Evolutionary conservation across 164 flowering plant genomes (phyloP).

Genomic region (Euptelea pleiosperma): DNA sequence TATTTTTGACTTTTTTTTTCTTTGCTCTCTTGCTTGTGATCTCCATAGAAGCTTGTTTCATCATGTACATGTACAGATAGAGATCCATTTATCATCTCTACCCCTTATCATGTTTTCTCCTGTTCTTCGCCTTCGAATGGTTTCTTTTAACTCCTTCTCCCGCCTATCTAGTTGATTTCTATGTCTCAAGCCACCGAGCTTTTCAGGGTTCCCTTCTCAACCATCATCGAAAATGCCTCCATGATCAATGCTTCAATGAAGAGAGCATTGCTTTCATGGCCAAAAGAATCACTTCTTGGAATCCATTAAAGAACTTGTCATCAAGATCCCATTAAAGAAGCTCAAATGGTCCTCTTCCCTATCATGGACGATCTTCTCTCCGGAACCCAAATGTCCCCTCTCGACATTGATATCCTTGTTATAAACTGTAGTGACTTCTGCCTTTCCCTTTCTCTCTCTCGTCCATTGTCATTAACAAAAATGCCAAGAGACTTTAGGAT

Average conservation of each 20-base stretch:
- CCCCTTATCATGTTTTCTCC: slow-evolving; percentile 11
- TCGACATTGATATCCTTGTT: slow-evolving; percentile 51
- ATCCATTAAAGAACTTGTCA: slow-evolving; percentile 55
- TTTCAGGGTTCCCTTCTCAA: slow-evolving; percentile 49
- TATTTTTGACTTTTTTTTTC: too few relatives aligned
- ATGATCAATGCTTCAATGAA: slow-evolving; percentile 29
- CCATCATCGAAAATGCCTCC: slow-evolving; percentile 48
- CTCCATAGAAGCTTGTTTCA: slow-evolving; percentile 19
- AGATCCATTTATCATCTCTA: slow-evolving; percentile 26
- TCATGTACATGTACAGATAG: slow-evolving; percentile 18
- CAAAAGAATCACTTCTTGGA: slow-evolving; percentile 47
- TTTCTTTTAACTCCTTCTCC: slow-evolving; percentile 22
- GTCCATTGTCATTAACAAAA: slow-evolving; percentile 53
- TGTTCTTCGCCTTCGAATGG: slow-evolving; percentile 15
- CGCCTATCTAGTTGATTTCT: slow-evolving; percentile 59
- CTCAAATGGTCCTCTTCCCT: slow-evolving; percentile 51
- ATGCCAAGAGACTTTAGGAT: slow-evolving; percentile 46
- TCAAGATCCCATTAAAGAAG: slow-evolving; percentile 49
- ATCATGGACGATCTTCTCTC: slow-evolving; percentile 54
- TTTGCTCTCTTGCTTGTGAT: slow-evolving; percentile 13
- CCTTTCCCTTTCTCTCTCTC: slow-evolving; percentile 65
- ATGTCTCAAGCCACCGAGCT: slow-evolving; percentile 52
- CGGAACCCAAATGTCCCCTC: slow-evolving; percentile 45
- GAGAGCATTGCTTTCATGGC: slow-evolving; percentile 60
- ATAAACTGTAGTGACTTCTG: slow-evolving; percentile 70